Conservation (phyloP, 176 grass and related monocot species). For the Aegilops bicornis region DNA sequence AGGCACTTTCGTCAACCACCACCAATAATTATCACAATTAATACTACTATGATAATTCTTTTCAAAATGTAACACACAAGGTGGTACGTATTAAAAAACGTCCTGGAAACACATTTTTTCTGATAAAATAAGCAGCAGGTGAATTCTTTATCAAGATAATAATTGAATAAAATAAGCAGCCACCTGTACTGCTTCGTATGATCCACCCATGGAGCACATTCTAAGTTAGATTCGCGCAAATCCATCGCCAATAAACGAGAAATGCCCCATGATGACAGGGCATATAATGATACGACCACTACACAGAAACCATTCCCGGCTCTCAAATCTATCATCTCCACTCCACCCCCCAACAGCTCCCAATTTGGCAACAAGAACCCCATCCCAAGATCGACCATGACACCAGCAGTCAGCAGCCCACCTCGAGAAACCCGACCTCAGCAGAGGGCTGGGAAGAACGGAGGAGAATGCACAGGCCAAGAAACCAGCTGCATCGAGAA, state of each 20-base stretch:
- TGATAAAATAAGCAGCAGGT: not conserved
- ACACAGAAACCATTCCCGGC: not conserved
- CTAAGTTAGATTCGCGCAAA: not conserved
- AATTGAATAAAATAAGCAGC: not conserved
- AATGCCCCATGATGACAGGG: not conserved
- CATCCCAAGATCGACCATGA: not conserved
- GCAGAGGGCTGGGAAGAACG: not conserved
- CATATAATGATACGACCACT: not conserved
- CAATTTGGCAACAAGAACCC: not conserved
- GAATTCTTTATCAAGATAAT: not conserved
- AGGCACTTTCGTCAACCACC: slow-evolving; percentile 17
- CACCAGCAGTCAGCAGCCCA: not conserved
- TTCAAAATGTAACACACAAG: not conserved
- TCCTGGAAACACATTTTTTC: not conserved
- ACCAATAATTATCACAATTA: slow-evolving; percentile 5
- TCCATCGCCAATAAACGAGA: not conserved
- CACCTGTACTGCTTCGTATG: not conserved
- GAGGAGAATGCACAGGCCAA: not conserved
- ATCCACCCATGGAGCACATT: not conserved
- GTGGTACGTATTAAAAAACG: not conserved
- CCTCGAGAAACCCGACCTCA: not conserved
- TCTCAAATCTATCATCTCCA: not conserved
- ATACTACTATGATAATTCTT: not conserved
- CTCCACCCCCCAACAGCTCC: not conserved
- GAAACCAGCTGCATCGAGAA: slow-evolving; percentile 3